Percentiles rank a stretch among this genome's conserved stretches.
phyloP scores from a whole-genome alignment of 495 filamentous ascomycete genomes.

The Delitschia confertaspora region DNA sequence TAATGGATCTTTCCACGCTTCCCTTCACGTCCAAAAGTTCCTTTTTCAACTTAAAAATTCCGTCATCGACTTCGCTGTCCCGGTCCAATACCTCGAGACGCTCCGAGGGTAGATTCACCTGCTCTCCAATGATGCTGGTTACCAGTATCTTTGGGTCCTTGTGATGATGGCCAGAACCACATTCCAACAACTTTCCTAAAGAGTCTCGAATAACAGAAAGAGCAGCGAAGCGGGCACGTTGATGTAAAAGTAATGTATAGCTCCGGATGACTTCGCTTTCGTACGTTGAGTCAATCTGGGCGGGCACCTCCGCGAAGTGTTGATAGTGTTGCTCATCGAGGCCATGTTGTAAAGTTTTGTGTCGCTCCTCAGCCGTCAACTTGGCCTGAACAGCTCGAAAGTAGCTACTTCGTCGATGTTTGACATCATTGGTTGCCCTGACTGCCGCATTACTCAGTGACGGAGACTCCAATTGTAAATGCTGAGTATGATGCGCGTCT shows the following conservation, averaged over 20 bases:
- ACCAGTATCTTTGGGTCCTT: conserved; percentile 12
- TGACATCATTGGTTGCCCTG: conserved; percentile 8
- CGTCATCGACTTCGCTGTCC: neutral
- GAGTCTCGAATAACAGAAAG: conserved; percentile 21
- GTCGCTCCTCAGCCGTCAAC: conserved; percentile 18
- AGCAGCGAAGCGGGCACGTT: conserved; percentile 17
- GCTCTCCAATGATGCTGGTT: conserved; percentile 19
- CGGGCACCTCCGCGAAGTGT: conserved; percentile 9
- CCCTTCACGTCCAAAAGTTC: conserved; percentile 20
- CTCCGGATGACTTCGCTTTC: conserved; percentile 16
- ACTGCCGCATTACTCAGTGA: neutral
- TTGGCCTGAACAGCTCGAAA: conserved; percentile 27
- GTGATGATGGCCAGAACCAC: neutral
- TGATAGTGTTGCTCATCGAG: conserved; percentile 13
- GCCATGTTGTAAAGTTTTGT: conserved; percentile 21
- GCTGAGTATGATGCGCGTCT: conserved; percentile 4
- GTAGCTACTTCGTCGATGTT: conserved; percentile 20
- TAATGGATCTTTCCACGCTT: conserved; percentile 14
- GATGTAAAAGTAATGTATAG: conserved; percentile 17
- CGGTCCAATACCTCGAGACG: conserved; percentile 12
- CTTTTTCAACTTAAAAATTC: conserved; percentile 21
- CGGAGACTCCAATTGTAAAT: conserved; percentile 2
- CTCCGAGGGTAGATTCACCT: conserved; percentile 16
- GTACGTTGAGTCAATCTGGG: conserved; percentile 6
- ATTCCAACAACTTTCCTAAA: conserved; percentile 20